A percentile compares a stretch with the other conserved stretches of the same genome.
Evolutionary conservation across 129 eudicot species (phyloP).

Genomic region (Centella asiatica): DNA sequence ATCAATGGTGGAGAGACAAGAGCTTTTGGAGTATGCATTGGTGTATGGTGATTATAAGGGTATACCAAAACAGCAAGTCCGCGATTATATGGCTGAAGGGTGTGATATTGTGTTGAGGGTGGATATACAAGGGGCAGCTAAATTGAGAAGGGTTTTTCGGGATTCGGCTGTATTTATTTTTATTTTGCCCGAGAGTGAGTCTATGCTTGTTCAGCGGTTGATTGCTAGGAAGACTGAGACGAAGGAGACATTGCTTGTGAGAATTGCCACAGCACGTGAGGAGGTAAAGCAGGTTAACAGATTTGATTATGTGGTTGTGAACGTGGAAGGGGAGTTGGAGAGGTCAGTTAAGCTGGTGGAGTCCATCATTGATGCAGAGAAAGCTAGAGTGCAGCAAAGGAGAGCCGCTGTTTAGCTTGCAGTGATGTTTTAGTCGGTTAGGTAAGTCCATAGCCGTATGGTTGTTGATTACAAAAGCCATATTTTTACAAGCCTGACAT

Average conservation of each 20-base stretch:
- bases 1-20: slow-evolving; percentile 13
- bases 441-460: no score
- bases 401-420: slow-evolving; percentile 29
- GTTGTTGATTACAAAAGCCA: no score
- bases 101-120: slow-evolving; percentile 70
- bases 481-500: no score
- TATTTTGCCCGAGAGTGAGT: slow-evolving; percentile 71
- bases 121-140: slow-evolving; percentile 61
- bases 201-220: slow-evolving; percentile 52
- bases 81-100: slow-evolving; percentile 67
- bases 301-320: slow-evolving; percentile 84
- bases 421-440: neutral
- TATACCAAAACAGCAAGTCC: slow-evolving; percentile 22
- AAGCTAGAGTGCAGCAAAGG: slow-evolving; percentile 60
- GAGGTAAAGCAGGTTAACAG: slow-evolving; percentile 54
- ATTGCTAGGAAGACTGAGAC: slow-evolving; percentile 72
- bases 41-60: slow-evolving; percentile 31
- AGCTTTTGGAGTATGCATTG: slow-evolving; percentile 21
- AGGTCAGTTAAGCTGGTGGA: slow-evolving; percentile 46
- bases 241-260: slow-evolving; percentile 57
- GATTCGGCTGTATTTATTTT: slow-evolving; percentile 58
- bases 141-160: slow-evolving; percentile 57
- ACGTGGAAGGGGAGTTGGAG: slow-evolving; percentile 66
- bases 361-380: slow-evolving; percentile 80
- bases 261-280: slow-evolving; percentile 61